A percentile compares a stretch with the other conserved stretches of the same genome.
Conservation (phyloP, 129 eudicot species). For the Arctium lappa region DNA sequence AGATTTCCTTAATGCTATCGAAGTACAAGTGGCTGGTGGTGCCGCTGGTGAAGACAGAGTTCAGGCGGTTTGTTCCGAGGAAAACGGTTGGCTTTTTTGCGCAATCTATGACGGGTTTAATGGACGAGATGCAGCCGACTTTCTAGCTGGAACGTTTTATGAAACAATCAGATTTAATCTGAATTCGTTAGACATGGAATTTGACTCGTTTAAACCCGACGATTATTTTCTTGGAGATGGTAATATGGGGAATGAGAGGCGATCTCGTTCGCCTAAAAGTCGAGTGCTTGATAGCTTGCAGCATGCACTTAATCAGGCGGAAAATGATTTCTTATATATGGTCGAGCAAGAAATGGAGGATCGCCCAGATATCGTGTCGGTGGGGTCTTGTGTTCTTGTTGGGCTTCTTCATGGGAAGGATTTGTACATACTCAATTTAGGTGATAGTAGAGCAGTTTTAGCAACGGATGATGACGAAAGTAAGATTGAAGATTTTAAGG, state of each 20-base stretch:
- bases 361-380: slow-evolving; percentile 90
- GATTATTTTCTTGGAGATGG: slow-evolving; percentile 22
- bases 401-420: slow-evolving; percentile 74
- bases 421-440: slow-evolving; percentile 72
- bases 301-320: slow-evolving; percentile 75
- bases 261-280: slow-evolving; percentile 35
- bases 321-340: slow-evolving; percentile 85
- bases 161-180: slow-evolving; percentile 71
- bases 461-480: slow-evolving; percentile 48
- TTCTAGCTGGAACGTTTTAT: slow-evolving; percentile 87
- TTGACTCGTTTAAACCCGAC: slow-evolving; percentile 27
- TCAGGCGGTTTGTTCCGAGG: slow-evolving; percentile 97
- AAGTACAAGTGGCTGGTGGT: slow-evolving; percentile 95
- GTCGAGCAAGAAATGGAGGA: slow-evolving; percentile 99
- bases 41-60: slow-evolving; percentile 99
- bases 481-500: slow-evolving; percentile 21
- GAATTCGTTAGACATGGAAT: slow-evolving; percentile 63
- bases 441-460: slow-evolving; percentile 92
- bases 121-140: slow-evolving; percentile 97
- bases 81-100: slow-evolving; percentile 93
- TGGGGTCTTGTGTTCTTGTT: slow-evolving; percentile 93
- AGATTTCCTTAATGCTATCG: slow-evolving; percentile 71
- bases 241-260: not conserved
- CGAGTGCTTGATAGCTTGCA: slow-evolving; percentile 77
- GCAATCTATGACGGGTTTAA: slow-evolving; percentile 90